Evolutionary conservation across 768 basidiomycete species (phyloP).

Genomic region (Gymnopilus junonius): DNA sequence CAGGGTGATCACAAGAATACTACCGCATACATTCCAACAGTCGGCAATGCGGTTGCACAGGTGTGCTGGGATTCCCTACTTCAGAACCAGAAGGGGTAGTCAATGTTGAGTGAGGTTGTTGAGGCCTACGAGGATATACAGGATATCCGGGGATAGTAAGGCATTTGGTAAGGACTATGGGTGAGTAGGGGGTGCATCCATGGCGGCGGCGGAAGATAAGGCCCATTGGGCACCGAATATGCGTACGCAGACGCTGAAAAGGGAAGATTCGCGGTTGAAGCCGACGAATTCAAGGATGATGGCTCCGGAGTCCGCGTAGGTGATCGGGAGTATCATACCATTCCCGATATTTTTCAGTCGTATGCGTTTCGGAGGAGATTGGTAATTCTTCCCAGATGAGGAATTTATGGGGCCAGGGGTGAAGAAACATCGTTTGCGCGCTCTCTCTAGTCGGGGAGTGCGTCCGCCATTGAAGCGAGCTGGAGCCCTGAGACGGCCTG

Average conservation of each 20-base stretch:
- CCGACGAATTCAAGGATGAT: slow-evolving; percentile 33
- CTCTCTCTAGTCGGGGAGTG: slow-evolving; percentile 5
- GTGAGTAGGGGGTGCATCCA: slow-evolving; percentile 61
- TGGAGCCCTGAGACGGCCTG: slow-evolving; percentile 4
- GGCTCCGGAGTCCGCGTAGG: slow-evolving; percentile 41
- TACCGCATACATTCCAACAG: slow-evolving; percentile 52
- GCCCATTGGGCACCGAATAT: slow-evolving; percentile 45
- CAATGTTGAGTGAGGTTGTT: slow-evolving; percentile 30
- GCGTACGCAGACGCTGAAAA: slow-evolving; percentile 28
- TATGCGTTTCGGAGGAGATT: slow-evolving; percentile 8
- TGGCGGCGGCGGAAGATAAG: slow-evolving; percentile 49
- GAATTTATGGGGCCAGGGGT: neutral
- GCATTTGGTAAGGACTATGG: slow-evolving; percentile 56
- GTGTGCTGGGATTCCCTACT: slow-evolving; percentile 34
- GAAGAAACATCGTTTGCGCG: neutral
- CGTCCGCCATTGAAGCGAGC: slow-evolving; percentile 9
- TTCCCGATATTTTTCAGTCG: slow-evolving; percentile 43
- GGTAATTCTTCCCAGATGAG: slow-evolving; percentile 4
- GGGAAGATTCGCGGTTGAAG: slow-evolving; percentile 29
- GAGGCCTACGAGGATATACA: slow-evolving; percentile 41
- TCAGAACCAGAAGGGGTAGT: slow-evolving; percentile 43
- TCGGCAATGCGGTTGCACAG: slow-evolving; percentile 38
- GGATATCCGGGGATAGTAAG: slow-evolving; percentile 52
- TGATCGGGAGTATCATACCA: slow-evolving; percentile 48
- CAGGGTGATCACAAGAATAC: slow-evolving; percentile 21